These are phyloP conservation scores for Colletotrichum tanaceti DNA, from an alignment of 2,329 filamentous ascomycete species.

Conservation along the genomic window DNA sequence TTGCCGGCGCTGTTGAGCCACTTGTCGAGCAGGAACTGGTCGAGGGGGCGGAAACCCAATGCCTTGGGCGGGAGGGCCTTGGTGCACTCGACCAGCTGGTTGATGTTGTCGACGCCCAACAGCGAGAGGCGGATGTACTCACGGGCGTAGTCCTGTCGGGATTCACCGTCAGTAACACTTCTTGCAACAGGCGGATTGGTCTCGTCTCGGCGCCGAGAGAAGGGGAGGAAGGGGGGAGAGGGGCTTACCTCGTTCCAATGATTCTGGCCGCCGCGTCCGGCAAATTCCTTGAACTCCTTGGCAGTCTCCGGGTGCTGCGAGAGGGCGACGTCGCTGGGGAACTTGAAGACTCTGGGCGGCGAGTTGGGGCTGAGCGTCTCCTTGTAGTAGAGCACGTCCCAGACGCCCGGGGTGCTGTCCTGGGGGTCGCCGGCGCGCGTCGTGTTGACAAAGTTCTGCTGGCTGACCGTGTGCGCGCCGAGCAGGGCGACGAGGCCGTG, in stretches of 20 bases:
- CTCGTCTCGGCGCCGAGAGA: background rate
- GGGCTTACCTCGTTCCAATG: constrained; percentile 56
- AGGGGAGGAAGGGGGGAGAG: fast-evolving
- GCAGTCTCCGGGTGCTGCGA: constrained; percentile 51
- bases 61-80: constrained; percentile 57
- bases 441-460: constrained; percentile 59
- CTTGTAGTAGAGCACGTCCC: constrained; percentile 65
- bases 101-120: constrained; percentile 69
- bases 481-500: constrained; percentile 64
- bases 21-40: constrained; percentile 41
- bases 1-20: constrained; percentile 41
- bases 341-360: constrained; percentile 54
- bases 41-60: constrained; percentile 31
- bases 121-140: constrained; percentile 67
- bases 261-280: constrained; percentile 48
- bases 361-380: constrained; percentile 49
- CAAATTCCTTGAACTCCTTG: constrained; percentile 54
- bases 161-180: background rate
- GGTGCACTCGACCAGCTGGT: constrained; percentile 66
- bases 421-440: constrained; percentile 58
- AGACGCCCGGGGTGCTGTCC: constrained; percentile 64
- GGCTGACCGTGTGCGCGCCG: constrained; percentile 65
- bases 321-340: constrained; percentile 56
- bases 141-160: constrained; percentile 59
- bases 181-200: too few species aligned